phyloP scores from a whole-genome alignment of 2,329 filamentous ascomycete species.

The Exserohilum turcica region DNA sequence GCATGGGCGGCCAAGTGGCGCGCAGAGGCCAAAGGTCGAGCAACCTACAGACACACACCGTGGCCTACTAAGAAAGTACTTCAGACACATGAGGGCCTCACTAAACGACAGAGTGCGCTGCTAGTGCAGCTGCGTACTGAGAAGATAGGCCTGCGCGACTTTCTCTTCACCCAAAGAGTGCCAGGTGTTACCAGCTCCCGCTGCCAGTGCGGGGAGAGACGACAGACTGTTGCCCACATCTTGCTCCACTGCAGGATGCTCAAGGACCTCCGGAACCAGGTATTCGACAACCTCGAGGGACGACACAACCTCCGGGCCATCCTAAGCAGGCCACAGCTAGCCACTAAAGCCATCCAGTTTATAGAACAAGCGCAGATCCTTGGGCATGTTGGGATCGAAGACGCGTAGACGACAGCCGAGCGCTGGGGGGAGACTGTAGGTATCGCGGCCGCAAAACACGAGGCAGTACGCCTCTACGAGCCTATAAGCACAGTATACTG shows the following conservation, averaged over 20 bases:
- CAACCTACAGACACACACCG: slow-evolving; percentile 14
- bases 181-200: slow-evolving; percentile 13
- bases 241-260: slow-evolving; percentile 15
- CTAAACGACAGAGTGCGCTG: slow-evolving; percentile 18
- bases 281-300: slow-evolving; percentile 19
- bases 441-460: slow-evolving; percentile 13
- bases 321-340: slow-evolving; percentile 18
- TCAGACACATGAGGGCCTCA: slow-evolving; percentile 18
- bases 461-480: slow-evolving; percentile 22
- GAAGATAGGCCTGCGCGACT: not conserved
- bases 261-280: slow-evolving; percentile 20
- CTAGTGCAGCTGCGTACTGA: slow-evolving; percentile 18
- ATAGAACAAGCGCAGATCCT: slow-evolving; percentile 28
- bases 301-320: slow-evolving; percentile 21
- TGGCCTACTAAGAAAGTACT: slow-evolving; percentile 18
- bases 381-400: slow-evolving; percentile 15
- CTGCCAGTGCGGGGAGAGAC: slow-evolving; percentile 20
- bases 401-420: slow-evolving; percentile 14
- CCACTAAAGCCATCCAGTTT: slow-evolving; percentile 22
- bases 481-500: slow-evolving; percentile 10
- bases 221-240: slow-evolving; percentile 22
- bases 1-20: slow-evolving; percentile 10
- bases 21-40: slow-evolving; percentile 10
- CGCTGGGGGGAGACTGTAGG: slow-evolving; percentile 20
- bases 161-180: slow-evolving; percentile 21